Evolutionary conservation across 495 filamentous ascomycete species (phyloP), one percentile per base, ranked within the genome.

Genomic region (Xylaria grammica): DNA sequence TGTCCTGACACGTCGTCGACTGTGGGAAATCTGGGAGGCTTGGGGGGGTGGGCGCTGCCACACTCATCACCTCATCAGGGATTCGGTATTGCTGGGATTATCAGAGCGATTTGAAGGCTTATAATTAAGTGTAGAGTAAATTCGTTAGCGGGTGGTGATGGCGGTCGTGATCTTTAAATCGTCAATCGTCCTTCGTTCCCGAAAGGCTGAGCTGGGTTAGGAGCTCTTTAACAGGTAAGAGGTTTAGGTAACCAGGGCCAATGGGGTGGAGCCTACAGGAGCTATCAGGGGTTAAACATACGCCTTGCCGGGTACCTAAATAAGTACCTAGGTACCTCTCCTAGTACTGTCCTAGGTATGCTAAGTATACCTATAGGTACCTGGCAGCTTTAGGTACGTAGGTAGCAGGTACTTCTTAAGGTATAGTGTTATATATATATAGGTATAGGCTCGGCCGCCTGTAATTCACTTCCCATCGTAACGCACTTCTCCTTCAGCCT

Each of bases 1-100:
- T 72, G 40, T 51, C 60, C n/a, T n/a, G n/a, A 32, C 45, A 52
- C 10, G 55, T 44, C 66, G 29, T 58, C 32, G 58, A 56, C 32
- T 59, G 63, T 62, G 65, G 56, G 20, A 38, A 60, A 52, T 63
- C 65, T 65, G 30, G 27, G 48, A 68, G 72, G 71, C 53, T 61
- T 62, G 66, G 45, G 40, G 48, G 68, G 71, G 74, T 67, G 57
- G 53, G 66, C 55, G 69, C 70, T 66, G 66, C 64, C 64, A 51
- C 49, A 24, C n/a, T 71, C 66, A 73, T 66, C 52, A 59, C 52
- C 63, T 72, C 68, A 74, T 72, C 19, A 69, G 70, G 65, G 63
- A 65, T 8, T 5, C 26, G n/a, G 19, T 3, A 29, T 15, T 5
- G 24, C 30, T n/a, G 24, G 15, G 17, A 40, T 3, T 26, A 8